Evolutionary conservation across 163 green algal genomes (phyloP).

Genomic region (Dunaliella salina): DNA sequence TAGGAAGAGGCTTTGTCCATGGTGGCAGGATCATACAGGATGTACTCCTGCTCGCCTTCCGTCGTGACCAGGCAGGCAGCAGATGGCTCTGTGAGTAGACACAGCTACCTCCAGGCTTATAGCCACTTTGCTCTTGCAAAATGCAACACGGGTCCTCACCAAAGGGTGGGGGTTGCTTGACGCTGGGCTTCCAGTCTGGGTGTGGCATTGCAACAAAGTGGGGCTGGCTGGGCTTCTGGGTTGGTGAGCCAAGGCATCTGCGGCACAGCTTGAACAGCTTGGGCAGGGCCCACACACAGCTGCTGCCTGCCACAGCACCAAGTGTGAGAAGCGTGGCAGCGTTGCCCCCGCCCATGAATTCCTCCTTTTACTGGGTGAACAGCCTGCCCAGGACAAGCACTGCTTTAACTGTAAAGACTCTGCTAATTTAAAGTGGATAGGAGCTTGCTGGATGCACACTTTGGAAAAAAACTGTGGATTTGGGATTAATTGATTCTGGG

Average conservation of each 20-base stretch:
- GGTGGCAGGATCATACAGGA: conserved; percentile 20
- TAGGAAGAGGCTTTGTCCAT: conserved; percentile 37
- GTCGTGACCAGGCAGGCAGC: not conserved
- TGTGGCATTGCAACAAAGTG: conserved; percentile 34
- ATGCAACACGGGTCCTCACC: not conserved
- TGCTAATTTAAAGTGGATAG: no score
- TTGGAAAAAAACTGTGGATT: no score
- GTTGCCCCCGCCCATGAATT: no score
- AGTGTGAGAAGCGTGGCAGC: not conserved
- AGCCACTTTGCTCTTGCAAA: no score
- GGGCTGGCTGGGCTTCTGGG: not conserved
- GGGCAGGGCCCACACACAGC: not conserved
- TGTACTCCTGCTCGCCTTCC: not conserved
- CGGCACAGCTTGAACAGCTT: not conserved
- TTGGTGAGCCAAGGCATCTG: not conserved
- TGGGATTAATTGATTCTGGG: no score
- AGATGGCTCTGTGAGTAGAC: not conserved
- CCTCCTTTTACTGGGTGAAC: no score
- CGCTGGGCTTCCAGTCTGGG: conserved; percentile 49
- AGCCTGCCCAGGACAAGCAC: no score
- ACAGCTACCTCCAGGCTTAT: no score
- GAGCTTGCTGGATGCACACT: no score
- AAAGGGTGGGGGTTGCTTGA: conserved; percentile 43
- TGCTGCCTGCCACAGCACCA: not conserved
- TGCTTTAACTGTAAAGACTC: no score